A percentile compares a stretch with the other conserved stretches of the same genome.
These are phyloP conservation scores for Colletotrichum neosansevieriae DNA, from an alignment of 2,329 filamentous ascomycete genomes.

Conservation along the genomic window DNA sequence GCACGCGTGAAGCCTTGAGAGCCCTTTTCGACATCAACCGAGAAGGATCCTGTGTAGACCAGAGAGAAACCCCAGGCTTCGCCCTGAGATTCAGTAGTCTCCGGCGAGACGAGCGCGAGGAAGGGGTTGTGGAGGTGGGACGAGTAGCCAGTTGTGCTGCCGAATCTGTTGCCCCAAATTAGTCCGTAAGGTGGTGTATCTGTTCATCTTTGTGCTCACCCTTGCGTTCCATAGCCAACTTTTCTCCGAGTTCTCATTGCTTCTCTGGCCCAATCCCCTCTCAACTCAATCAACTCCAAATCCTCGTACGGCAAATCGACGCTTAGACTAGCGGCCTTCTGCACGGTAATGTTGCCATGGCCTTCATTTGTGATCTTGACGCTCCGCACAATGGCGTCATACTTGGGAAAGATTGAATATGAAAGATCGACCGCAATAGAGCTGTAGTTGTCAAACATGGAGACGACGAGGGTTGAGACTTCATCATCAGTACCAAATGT, in stretches of 20 bases:
- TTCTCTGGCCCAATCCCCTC: slow-evolving; percentile 74
- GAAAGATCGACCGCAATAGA: slow-evolving; percentile 68
- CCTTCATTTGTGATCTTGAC: slow-evolving; percentile 72
- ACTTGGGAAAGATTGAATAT: slow-evolving; percentile 73
- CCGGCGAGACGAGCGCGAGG: slow-evolving; percentile 66
- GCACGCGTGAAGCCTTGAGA: slow-evolving; percentile 72
- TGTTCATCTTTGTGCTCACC: slow-evolving; percentile 50
- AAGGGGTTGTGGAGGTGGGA: slow-evolving; percentile 76
- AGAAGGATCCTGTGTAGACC: slow-evolving; percentile 73
- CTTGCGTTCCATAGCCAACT: slow-evolving; percentile 67
- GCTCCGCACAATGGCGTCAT: slow-evolving; percentile 72
- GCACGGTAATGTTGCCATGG: slow-evolving; percentile 62
- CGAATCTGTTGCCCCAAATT: slow-evolving; percentile 60
- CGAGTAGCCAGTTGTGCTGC: slow-evolving; percentile 71
- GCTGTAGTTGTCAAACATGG: slow-evolving; percentile 69
- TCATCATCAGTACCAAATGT: slow-evolving; percentile 68
- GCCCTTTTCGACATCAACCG: slow-evolving; percentile 70
- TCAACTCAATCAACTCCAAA: slow-evolving; percentile 71
- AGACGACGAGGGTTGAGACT: slow-evolving; percentile 69
- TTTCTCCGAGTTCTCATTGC: slow-evolving; percentile 65
- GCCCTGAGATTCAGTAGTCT: slow-evolving; percentile 70
- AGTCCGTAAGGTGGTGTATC: neutral
- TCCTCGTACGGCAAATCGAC: slow-evolving; percentile 71
- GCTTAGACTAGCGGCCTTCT: slow-evolving; percentile 71
- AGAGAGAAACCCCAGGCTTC: slow-evolving; percentile 75